Percentiles rank a stretch among this genome's conserved stretches.
Evolutionary conservation across 805 yeast species (phyloP).

Genomic region (Jamesozyma rosinii): DNA sequence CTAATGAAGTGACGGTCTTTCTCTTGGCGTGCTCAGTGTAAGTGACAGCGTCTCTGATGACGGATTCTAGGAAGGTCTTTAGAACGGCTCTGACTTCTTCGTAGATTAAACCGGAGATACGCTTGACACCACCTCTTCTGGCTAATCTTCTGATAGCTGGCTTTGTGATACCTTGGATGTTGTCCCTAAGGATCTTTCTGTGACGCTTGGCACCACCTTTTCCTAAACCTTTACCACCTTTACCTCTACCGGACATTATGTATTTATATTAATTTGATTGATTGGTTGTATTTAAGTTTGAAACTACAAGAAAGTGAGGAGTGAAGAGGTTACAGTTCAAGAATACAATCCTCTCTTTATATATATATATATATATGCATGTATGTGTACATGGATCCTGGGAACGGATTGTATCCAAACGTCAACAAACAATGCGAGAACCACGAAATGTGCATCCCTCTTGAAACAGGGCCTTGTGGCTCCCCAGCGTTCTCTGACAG

Average conservation of each 20-base stretch:
- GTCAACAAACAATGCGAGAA: background rate
- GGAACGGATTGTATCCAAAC: background rate
- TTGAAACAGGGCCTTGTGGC: too few species aligned
- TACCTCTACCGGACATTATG: conserved; percentile 94
- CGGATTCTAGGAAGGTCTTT: conserved; percentile 90
- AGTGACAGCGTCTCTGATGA: conserved; percentile 96
- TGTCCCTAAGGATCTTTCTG: conserved; percentile 98
- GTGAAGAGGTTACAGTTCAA: too few species aligned
- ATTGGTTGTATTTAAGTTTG: background rate
- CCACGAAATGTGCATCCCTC: background rate
- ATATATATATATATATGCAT: background rate
- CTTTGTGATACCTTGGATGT: conserved; percentile 98
- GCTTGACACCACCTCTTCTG: conserved; percentile 99
- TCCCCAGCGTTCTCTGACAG: too few species aligned
- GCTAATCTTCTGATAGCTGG: conserved; percentile 99
- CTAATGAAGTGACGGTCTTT: conserved; percentile 97
- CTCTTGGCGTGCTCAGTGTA: conserved; percentile 99
- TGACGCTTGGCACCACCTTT: conserved; percentile 99
- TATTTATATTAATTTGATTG: conserved; percentile 4
- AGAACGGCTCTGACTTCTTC: conserved; percentile 97
- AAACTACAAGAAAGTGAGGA: background rate
- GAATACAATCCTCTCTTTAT: too few species aligned
- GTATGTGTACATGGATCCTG: background rate
- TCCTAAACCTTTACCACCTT: conserved; percentile 99
- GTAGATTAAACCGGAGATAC: conserved; percentile 95